Base-by-base conservation (phyloP, 192 early-diverging fungal species). In the Umbelopsis vinacea region DNA sequence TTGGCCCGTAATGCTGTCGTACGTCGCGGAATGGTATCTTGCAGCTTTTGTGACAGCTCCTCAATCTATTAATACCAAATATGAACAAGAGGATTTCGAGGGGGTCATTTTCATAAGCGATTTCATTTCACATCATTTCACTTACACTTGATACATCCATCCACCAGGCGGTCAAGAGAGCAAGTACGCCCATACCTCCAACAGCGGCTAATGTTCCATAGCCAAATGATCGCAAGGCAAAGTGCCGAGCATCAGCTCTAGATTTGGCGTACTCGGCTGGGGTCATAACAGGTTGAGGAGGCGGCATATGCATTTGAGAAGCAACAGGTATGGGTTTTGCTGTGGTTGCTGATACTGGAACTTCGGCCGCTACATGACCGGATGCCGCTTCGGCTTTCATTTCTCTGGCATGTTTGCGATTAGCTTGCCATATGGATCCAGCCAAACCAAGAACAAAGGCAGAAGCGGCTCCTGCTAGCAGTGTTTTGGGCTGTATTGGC, bases 71-170 rank as follows among this genome's bases (percentile, higher is more conserved):
- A 50, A 70, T 66, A 40, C 53, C 4, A 35, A 35, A 11, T 74
- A 74, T 76, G 72, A 81, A 78, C 3, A 79, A 81, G 6, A 74
- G 74, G 22, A 33, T 21, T 7, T 73, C 66, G 15, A 50, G 48
- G 48, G 48, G 48, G 4, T 50, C 15, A 6, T n/a, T 50, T 21
- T n/a, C n/a, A n/a, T 1, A 12, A 50, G 1, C 1, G n/a, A 19
- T 15, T 83, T 7, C 29, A 29, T 15, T 33, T 24, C 35, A 9
- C 9, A 8, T 37, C 3, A 15, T 12, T 38, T 26, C 50, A 70
- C 74, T 76, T 76, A 80, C 79, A 47, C 57, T 80, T 47, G 68
- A 69, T 9, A 80, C 79, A 7, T 80, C 75, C 2, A 80, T 35
- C 48, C 74, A 80, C 38, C 69, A 80, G 0, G 74, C 79, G 19